Evolutionary conservation across 2,329 filamentous ascomycete genomes (phyloP).

Genomic region (Aplosporella prunicola): DNA sequence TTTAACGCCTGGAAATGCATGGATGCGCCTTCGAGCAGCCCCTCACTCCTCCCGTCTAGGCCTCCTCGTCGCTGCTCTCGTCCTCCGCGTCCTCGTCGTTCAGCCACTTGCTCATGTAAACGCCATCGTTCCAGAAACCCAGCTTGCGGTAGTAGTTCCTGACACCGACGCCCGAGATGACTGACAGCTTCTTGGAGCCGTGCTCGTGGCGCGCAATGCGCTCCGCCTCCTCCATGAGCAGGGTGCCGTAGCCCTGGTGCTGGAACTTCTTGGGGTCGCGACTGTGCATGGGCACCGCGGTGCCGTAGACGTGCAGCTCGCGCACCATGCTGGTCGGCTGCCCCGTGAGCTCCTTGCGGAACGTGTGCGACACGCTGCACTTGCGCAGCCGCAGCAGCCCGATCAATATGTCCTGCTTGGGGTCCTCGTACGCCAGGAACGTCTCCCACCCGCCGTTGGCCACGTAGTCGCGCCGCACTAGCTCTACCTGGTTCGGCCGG

Average conservation of each 20-base stretch:
- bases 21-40: too few relatives aligned
- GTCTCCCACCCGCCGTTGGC: slow-evolving; percentile 98
- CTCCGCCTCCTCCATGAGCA: slow-evolving; percentile 97
- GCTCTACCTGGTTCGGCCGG: slow-evolving; percentile 87
- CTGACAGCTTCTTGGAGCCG: slow-evolving; percentile 84
- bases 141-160: slow-evolving; percentile 90
- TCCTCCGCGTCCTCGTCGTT: slow-evolving; percentile 8
- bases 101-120: slow-evolving; percentile 47
- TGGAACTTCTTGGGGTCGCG: slow-evolving; percentile 95
- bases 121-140: slow-evolving; percentile 63
- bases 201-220: slow-evolving; percentile 91
- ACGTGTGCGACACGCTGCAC: slow-evolving; percentile 86
- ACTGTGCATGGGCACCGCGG: slow-evolving; percentile 93
- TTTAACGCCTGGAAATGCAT: too few relatives aligned
- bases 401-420: slow-evolving; percentile 96
- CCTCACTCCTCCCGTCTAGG: too few relatives aligned
- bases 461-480: slow-evolving; percentile 84
- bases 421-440: slow-evolving; percentile 94
- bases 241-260: slow-evolving; percentile 91
- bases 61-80: slow-evolving; percentile 7
- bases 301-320: slow-evolving; percentile 93
- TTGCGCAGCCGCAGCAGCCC: slow-evolving; percentile 80
- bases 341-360: slow-evolving; percentile 72
- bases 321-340: slow-evolving; percentile 88
- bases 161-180: slow-evolving; percentile 96